Conservation (phyloP, 2,329 filamentous ascomycete genomes). For the Arachnomyces sp. region DNA sequence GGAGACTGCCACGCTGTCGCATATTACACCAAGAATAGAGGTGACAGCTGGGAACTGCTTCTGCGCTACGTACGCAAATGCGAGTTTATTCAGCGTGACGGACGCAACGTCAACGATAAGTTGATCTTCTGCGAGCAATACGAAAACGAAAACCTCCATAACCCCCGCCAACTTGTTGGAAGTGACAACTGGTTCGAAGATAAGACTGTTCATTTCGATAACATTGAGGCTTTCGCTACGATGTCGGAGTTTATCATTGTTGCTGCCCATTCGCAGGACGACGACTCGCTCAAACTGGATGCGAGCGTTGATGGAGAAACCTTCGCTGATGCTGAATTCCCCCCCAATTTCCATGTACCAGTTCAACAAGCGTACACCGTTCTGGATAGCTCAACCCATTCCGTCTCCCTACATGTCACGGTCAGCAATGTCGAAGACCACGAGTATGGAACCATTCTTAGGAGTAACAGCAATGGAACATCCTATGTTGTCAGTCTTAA, state of each 20-base stretch:
- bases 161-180: slow-evolving; percentile 61
- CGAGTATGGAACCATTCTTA: slow-evolving; percentile 79
- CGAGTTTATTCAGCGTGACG: slow-evolving; percentile 69
- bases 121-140: slow-evolving; percentile 59
- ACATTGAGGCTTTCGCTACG: slow-evolving; percentile 78
- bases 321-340: slow-evolving; percentile 80
- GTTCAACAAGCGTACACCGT: slow-evolving; percentile 84
- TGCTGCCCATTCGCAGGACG: slow-evolving; percentile 57
- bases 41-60: slow-evolving; percentile 67
- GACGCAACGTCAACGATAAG: slow-evolving; percentile 48
- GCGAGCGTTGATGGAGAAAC: slow-evolving; percentile 74
- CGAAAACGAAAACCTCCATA: slow-evolving; percentile 53
- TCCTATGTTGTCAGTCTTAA: slow-evolving; percentile 79
- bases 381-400: slow-evolving; percentile 87
- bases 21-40: slow-evolving; percentile 69
- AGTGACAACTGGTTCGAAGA: slow-evolving; percentile 73
- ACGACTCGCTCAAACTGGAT: slow-evolving; percentile 63
- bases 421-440: slow-evolving; percentile 57
- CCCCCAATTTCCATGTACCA: slow-evolving; percentile 69
- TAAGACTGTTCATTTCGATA: slow-evolving; percentile 53
- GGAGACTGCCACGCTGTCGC: slow-evolving; percentile 63
- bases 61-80: slow-evolving; percentile 70
- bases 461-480: slow-evolving; percentile 97
- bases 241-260: slow-evolving; percentile 97
- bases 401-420: slow-evolving; percentile 87